Percentiles rank a stretch among this genome's conserved stretches.
Evolutionary conservation across 768 basidiomycete genomes (phyloP).

Genomic region (Panellus pusillus): DNA sequence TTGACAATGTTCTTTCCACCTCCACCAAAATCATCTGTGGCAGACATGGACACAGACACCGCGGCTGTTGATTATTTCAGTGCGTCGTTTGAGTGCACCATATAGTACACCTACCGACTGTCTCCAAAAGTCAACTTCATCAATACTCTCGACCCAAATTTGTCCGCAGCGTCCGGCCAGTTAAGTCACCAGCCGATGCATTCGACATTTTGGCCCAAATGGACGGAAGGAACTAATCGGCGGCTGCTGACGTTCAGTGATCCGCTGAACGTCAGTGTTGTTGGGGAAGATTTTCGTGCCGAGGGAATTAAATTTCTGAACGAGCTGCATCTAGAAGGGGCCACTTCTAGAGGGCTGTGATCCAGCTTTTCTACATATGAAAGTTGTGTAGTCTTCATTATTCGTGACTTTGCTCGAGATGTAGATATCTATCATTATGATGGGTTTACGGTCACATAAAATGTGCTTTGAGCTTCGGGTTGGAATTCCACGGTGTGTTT

Average conservation of each 20-base stretch:
- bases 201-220: background rate
- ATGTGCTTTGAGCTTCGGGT: too few relatives aligned
- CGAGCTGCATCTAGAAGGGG: too few relatives aligned
- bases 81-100: background rate
- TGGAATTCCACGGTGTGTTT: too few relatives aligned
- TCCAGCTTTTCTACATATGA: too few relatives aligned
- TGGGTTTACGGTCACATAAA: too few relatives aligned
- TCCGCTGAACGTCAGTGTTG: background rate
- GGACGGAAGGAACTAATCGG: background rate
- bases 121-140: background rate
- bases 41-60: background rate
- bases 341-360: too few relatives aligned
- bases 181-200: too few relatives aligned
- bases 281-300: too few relatives aligned
- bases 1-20: background rate
- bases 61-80: background rate
- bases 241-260: background rate
- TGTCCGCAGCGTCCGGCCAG: background rate
- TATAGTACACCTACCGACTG: background rate
- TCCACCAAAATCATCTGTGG: background rate
- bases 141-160: constrained; percentile 1
- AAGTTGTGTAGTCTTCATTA: too few relatives aligned
- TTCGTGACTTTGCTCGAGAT: too few relatives aligned
- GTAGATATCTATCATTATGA: too few relatives aligned
- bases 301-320: too few relatives aligned